Evolutionary conservation across 129 eudicot species (phyloP).

Genomic region (Dittrichia graveolens): DNA sequence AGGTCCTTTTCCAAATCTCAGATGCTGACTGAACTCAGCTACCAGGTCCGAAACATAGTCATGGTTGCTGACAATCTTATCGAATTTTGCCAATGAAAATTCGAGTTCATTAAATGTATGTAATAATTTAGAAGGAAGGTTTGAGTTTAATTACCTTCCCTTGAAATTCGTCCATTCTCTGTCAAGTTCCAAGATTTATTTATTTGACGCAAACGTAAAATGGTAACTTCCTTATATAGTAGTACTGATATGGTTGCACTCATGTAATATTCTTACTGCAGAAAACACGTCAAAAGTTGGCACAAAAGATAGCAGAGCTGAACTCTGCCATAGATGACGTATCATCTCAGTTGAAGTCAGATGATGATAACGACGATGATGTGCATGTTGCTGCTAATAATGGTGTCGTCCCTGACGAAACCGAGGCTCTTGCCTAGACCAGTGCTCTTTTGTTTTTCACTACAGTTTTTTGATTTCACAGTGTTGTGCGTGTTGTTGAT

Average conservation of each 20-base stretch:
- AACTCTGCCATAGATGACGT: conserved; percentile 85
- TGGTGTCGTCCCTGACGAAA: conserved; percentile 42
- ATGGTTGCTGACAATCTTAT: no score
- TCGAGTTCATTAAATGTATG: no score
- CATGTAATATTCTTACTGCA: conserved; percentile 28
- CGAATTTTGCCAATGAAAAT: no score
- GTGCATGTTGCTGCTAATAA: not conserved
- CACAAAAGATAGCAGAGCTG: conserved; percentile 80
- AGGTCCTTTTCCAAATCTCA: no score
- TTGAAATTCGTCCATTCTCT: no score
- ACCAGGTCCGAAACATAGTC: no score
- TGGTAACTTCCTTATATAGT: not conserved
- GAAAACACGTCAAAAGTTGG: conserved; percentile 74
- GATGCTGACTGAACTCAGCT: no score
- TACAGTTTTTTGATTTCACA: conserved; percentile 9
- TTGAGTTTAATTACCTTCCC: no score
- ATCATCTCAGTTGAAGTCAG: conserved; percentile 52
- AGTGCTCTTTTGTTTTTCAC: not conserved
- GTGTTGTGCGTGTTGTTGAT: conserved; percentile 10
- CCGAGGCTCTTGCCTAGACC: conserved; percentile 40
- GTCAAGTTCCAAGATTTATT: no score
- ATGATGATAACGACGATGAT: conserved; percentile 23
- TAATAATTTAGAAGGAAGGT: no score
- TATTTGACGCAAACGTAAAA: not conserved
- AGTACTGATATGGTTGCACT: not conserved